phyloP scores from a whole-genome alignment of 2,329 filamentous ascomycete genomes.

The Neoscytalidium dimidiatum region DNA sequence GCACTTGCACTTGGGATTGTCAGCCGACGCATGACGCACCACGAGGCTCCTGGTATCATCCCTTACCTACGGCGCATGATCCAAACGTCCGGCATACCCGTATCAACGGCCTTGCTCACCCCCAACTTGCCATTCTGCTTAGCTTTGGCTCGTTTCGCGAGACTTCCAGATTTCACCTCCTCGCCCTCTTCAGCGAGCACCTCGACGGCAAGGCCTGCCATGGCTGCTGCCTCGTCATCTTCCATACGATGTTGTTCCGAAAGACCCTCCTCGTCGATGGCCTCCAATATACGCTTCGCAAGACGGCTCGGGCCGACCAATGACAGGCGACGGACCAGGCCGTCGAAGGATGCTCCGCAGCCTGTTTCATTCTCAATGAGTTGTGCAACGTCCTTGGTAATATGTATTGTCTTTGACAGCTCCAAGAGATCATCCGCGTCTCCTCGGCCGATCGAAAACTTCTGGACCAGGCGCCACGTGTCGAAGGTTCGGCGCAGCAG shows the following conservation, averaged over 20 bases:
- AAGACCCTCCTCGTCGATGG: slow-evolving; percentile 94
- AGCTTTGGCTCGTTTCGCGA: slow-evolving; percentile 40
- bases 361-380: slow-evolving; percentile 42
- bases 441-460: slow-evolving; percentile 89
- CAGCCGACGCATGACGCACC: slow-evolving; percentile 17
- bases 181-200: slow-evolving; percentile 69
- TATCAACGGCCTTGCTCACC: slow-evolving; percentile 10
- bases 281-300: slow-evolving; percentile 68
- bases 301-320: slow-evolving; percentile 69
- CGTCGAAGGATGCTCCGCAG: slow-evolving; percentile 25
- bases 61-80: slow-evolving; percentile 57
- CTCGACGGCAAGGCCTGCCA: slow-evolving; percentile 73
- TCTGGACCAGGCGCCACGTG: slow-evolving; percentile 86
- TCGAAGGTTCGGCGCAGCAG: slow-evolving; percentile 78
- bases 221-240: slow-evolving; percentile 68
- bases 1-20: slow-evolving; percentile 59
- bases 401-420: slow-evolving; percentile 76
- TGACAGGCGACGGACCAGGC: slow-evolving; percentile 60
- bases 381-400: slow-evolving; percentile 66
- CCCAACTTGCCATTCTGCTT: slow-evolving; percentile 24
- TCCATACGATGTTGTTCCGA: slow-evolving; percentile 76
- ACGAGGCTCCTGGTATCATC: slow-evolving; percentile 9
- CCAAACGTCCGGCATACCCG: slow-evolving; percentile 55
- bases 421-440: slow-evolving; percentile 87
- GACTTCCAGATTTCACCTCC: slow-evolving; percentile 52